Base-by-base conservation (phyloP, 805 yeast species). In the Lipomyces yamanashiensis region DNA sequence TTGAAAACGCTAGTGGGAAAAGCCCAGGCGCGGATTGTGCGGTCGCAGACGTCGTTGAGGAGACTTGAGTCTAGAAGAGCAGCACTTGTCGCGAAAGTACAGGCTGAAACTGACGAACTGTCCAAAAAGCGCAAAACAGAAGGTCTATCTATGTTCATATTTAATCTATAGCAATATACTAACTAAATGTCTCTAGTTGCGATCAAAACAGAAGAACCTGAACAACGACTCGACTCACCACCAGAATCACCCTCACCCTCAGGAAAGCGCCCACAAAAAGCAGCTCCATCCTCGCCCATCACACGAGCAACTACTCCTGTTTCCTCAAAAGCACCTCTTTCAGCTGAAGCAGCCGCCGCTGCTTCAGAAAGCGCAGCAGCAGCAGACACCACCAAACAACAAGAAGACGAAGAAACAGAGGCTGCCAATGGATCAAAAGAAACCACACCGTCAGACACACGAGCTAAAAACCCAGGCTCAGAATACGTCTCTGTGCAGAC, bases 401-500 rank as follows among this genome's bases (percentile, higher is more conserved):
- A 9, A 33, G 40, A 12, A 49, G 39, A 28, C 33, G 40, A 21
- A 5, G 23, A 13, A 2, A n/a, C 48, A 28, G 28, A 28, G 28
- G 51, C 51, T 10, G 51, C 36, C 13, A 47, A 21, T 7, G 13
- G 15, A 23, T 19, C 51, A 47, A 9, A 28, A 51, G 54, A 2
- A 49, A 37, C 15, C 15, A 33, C 21, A 10, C 37, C 33, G 23
- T 37, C 43, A n/a, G 56, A 51, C 17, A 41, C 45, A 4, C 57
- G 45, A 28, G 59, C 17, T 8, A 34, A 56, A 33, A 65, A 65
- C 43, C 68, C 68, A 6, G 68, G 64, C 4, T 65, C 68, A 19
- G 68, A 65, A 39, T 65, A 62, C 39, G 68, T 65, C 2, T 45
- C 68, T 13, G 68, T 58, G 15, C 68, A 65, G 43, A 63, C 67